Evolutionary conservation across 1,284 basidiomycete genomes (phyloP).

Genomic region (Rhodotorula sp.): DNA sequence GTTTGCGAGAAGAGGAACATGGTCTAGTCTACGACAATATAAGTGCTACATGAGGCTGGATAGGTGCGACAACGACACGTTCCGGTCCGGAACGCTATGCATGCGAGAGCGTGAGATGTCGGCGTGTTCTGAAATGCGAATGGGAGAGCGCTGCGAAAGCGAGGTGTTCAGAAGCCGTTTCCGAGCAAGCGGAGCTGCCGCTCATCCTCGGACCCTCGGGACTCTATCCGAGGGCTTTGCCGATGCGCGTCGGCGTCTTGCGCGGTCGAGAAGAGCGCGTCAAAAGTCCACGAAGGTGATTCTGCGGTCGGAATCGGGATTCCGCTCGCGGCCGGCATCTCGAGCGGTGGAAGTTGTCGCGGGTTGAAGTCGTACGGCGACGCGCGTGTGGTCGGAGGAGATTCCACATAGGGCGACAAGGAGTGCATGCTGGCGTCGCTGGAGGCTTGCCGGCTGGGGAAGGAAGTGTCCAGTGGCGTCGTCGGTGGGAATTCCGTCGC

Average conservation of each 20-base stretch:
- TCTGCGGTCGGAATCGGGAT: background rate
- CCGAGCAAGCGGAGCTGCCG: slow-evolving; percentile 29
- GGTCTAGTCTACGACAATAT: background rate
- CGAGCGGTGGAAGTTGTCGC: slow-evolving; percentile 15
- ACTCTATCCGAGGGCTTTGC: background rate
- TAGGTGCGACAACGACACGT: background rate
- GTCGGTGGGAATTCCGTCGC: background rate
- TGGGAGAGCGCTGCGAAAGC: too few species aligned
- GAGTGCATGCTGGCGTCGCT: background rate
- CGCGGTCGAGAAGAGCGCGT: background rate
- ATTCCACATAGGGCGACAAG: background rate
- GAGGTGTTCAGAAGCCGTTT: background rate
- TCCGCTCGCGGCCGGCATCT: background rate
- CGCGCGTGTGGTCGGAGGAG: background rate
- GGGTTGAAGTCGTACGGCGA: slow-evolving; percentile 12
- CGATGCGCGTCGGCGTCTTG: background rate
- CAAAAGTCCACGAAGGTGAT: background rate
- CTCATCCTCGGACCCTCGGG: slow-evolving; percentile 31
- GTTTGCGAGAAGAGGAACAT: too few species aligned
- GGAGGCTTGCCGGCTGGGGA: background rate
- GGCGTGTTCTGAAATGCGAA: background rate
- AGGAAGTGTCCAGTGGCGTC: background rate
- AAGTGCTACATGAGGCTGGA: background rate
- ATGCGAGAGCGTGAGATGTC: too few species aligned
- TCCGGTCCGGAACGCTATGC: too few species aligned